A percentile compares a stretch with the other conserved stretches of the same genome.
Conservation (phyloP, 371 early-diverging fungal genomes). For the Rhizopus sp. region DNA sequence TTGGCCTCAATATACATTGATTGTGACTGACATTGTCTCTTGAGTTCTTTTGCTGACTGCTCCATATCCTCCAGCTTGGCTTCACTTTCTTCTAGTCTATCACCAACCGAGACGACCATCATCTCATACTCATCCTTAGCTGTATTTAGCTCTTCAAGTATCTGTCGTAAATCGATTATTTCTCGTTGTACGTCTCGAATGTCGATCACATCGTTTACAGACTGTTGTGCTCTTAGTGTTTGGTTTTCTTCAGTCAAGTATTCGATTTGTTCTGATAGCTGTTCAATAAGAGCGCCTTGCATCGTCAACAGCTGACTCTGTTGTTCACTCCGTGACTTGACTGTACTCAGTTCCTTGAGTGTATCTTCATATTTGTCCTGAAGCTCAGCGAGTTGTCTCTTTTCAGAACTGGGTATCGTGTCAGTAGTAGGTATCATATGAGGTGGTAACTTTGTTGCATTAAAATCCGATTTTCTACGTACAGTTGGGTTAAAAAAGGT, state of each 20-base stretch:
- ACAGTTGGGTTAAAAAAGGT: constrained; percentile 11
- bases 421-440: neutral
- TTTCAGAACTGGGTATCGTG: neutral
- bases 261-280: constrained; percentile 21
- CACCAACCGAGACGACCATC: neutral
- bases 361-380: constrained; percentile 16
- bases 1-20: constrained; percentile 22
- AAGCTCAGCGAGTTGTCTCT: constrained; percentile 12
- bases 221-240: neutral
- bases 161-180: constrained; percentile 6
- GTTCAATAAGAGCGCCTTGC: constrained; percentile 37
- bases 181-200: neutral
- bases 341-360: constrained; percentile 17
- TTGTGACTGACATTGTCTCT: constrained; percentile 19
- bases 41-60: constrained; percentile 1
- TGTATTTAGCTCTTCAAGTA: neutral
- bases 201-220: neutral
- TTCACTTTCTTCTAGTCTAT: constrained; percentile 3
- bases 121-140: neutral
- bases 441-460: neutral
- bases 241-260: constrained; percentile 5
- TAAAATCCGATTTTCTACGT: neutral
- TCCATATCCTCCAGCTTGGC: constrained; percentile 10
- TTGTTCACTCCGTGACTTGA: constrained; percentile 16
- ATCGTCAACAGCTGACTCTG: constrained; percentile 26